Conservation (phyloP, 2,329 filamentous ascomycete genomes). For the Escovopsis sp. region DNA sequence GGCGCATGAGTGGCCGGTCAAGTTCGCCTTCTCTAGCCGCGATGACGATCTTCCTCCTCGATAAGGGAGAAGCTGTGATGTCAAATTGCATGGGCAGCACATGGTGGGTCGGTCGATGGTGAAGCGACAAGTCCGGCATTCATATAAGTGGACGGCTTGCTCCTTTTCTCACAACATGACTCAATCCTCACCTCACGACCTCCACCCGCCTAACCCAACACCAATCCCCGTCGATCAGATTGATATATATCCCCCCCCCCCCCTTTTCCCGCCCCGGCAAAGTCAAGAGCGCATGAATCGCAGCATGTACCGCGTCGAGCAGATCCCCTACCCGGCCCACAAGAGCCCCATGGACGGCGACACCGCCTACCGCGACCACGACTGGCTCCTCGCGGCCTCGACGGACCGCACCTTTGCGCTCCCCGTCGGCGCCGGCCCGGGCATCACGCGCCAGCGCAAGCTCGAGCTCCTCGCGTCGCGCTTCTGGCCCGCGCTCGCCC, state of each 20-base stretch:
- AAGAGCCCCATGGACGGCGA: slow-evolving; percentile 12
- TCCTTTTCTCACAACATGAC: too few species aligned
- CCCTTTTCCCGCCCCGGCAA: neutral
- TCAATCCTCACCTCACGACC: neutral
- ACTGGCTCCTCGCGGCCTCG: slow-evolving; percentile 9
- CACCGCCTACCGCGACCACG: slow-evolving; percentile 10
- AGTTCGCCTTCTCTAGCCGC: too few species aligned
- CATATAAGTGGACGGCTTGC: too few species aligned
- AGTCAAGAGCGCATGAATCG: too few species aligned
- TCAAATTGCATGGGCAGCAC: too few species aligned
- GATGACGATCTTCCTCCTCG: too few species aligned
- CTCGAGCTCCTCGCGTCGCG: slow-evolving; percentile 9
- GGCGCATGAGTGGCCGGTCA: too few species aligned
- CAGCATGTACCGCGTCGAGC: slow-evolving; percentile 5
- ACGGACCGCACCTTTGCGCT: slow-evolving; percentile 10
- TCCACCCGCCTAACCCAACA: too few species aligned
- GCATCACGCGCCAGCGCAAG: slow-evolving; percentile 9
- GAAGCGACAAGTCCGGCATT: slow-evolving; percentile 1
- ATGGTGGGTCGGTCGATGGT: neutral
- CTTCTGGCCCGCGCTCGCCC: slow-evolving; percentile 15
- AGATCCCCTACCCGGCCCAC: slow-evolving; percentile 10
- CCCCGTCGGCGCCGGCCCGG: slow-evolving; percentile 4
- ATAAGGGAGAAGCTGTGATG: too few species aligned
- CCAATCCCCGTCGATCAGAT: neutral
- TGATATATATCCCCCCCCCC: neutral